Evolutionary conservation across 495 filamentous ascomycete species (phyloP), one percentile per base, ranked within the genome.

Genomic region (Amniculicola lignicola): DNA sequence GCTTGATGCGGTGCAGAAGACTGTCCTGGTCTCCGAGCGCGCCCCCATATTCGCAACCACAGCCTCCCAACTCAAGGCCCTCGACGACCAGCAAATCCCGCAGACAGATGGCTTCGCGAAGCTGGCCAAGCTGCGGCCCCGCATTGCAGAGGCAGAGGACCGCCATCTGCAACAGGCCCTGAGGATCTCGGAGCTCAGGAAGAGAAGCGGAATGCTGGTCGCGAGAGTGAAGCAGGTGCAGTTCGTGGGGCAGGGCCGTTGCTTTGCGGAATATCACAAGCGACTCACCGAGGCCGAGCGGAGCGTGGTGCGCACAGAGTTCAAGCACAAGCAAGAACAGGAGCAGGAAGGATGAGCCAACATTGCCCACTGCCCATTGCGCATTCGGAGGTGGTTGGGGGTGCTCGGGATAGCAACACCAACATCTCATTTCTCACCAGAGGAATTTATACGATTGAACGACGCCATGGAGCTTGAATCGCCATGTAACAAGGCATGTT

Each of bases 221-320:
- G 79, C 89, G 69, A 69, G 79, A 15, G 96, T 90, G 89, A 92
- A 94, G 72, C 82, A 90, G 62, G 69, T 82, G 21, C 78, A 82
- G 11, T 73, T 92, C 46, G 68, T 95, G 33, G 77, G 79, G 12
- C 80, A 79, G 59, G 84, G 85, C 0, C 81, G 86, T 57, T 83
- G 77, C 50, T 87, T 89, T 76, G 84, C 84, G 10, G 85, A 88
- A 33, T 83, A 83, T 63, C 88, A 95, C 70, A 79, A 78, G 4
- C 69, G 87, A 57, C 59, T 93, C 23, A 79, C 79, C 67, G 77
- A 75, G 51, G 78, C 85, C 7, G 90, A 94, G 72, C 75, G 78
- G 59, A 73, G 75, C 16, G 77, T 91, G 2, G 73, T 78, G 67
- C 74, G 85, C 61, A 67, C 67, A 28, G 85, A 88, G 68, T 74